Evolutionary conservation across 495 filamentous ascomycete genomes (phyloP).

Genomic region (Talaromyces adpressus): DNA sequence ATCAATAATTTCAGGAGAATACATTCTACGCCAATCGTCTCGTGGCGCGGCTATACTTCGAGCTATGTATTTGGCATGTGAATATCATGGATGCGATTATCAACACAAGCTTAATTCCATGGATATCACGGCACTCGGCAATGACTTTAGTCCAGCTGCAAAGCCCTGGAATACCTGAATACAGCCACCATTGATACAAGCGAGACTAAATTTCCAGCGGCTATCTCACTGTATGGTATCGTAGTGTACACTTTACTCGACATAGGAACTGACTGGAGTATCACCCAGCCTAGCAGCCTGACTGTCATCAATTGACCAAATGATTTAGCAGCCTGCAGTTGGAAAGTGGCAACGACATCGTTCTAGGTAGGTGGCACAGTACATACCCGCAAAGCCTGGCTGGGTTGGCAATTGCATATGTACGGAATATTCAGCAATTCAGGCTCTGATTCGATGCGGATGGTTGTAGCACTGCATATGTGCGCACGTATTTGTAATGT

Average conservation of each 20-base stretch:
- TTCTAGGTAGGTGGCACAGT: background rate
- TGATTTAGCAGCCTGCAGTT: too few species aligned
- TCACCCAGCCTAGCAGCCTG: background rate
- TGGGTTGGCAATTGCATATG: background rate
- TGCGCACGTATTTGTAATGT: background rate
- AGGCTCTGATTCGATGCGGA: background rate
- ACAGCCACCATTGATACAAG: background rate
- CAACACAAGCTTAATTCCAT: background rate
- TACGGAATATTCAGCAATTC: background rate
- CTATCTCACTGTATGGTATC: background rate
- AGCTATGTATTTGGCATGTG: background rate
- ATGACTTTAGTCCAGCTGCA: background rate
- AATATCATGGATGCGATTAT: background rate
- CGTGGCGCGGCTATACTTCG: background rate
- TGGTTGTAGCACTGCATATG: background rate
- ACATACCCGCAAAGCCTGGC: background rate
- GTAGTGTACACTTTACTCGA: background rate
- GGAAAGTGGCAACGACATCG: background rate
- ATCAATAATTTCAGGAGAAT: background rate
- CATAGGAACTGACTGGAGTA: background rate
- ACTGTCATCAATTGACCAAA: too few species aligned
- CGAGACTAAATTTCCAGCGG: background rate
- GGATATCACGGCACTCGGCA: background rate
- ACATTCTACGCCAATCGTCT: background rate
- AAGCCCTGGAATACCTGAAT: background rate